Conservation (phyloP, 2,329 filamentous ascomycete genomes). For the Pseudocercospora vitis region DNA sequence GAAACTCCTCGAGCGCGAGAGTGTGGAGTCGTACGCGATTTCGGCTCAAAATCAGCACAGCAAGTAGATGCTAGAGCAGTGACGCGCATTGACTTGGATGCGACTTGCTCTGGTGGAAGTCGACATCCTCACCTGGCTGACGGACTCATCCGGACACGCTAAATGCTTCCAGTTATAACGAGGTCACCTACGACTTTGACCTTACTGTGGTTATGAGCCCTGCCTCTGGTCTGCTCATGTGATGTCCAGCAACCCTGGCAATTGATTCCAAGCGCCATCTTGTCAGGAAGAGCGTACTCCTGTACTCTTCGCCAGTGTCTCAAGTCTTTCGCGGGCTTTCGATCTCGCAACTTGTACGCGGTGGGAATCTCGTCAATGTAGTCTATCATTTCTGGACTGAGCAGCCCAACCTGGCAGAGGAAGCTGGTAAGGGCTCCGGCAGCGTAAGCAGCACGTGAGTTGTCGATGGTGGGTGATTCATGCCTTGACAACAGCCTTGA, state of each 20-base stretch:
- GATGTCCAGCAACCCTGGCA: constrained; percentile 8
- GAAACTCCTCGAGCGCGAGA: constrained; percentile 53
- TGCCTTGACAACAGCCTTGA: not conserved
- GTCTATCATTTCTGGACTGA: constrained; percentile 24
- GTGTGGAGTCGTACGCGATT: constrained; percentile 55
- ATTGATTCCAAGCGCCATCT: constrained; percentile 15
- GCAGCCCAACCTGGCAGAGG: constrained; percentile 30
- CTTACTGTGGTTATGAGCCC: constrained; percentile 24
- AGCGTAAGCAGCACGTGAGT: too few relatives aligned
- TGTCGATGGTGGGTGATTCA: too few relatives aligned
- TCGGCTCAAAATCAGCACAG: constrained; percentile 20
- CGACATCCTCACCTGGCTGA: constrained; percentile 18
- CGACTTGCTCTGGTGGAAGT: constrained; percentile 20
- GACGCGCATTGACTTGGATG: constrained; percentile 15
- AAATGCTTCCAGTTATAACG: constrained; percentile 45
- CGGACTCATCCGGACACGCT: constrained; percentile 22
- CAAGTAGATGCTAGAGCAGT: constrained; percentile 14
- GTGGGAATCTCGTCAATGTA: constrained; percentile 22
- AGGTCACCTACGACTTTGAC: constrained; percentile 48
- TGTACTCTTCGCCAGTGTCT: constrained; percentile 17
- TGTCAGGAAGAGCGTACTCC: constrained; percentile 9
- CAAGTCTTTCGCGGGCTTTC: constrained; percentile 11
- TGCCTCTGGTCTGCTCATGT: constrained; percentile 16
- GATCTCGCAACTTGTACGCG: constrained; percentile 19
- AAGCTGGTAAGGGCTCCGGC: constrained; percentile 35